Conservation (phyloP, 257 asterid species). For the Linderniella brevidens region DNA sequence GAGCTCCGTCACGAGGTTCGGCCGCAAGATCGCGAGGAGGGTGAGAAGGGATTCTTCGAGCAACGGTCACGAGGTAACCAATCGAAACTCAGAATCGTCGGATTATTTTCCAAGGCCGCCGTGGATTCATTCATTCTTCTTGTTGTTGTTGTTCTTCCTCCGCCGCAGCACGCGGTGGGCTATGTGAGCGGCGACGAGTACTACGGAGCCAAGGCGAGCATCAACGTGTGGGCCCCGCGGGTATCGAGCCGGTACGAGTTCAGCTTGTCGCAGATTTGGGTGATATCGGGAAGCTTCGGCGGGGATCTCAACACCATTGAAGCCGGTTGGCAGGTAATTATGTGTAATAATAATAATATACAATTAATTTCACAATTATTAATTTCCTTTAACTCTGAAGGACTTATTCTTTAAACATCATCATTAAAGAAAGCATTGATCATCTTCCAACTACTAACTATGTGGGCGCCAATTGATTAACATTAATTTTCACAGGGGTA, state of each 20-base stretch:
- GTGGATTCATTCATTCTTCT: too few relatives aligned
- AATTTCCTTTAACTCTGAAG: too few relatives aligned
- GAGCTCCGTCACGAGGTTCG: constrained; percentile 22
- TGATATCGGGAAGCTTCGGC: background rate
- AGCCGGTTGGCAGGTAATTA: constrained; percentile 59
- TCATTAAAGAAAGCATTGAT: background rate
- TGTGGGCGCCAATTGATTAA: too few relatives aligned
- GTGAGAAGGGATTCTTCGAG: too few relatives aligned
- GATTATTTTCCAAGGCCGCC: too few relatives aligned
- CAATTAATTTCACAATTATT: background rate
- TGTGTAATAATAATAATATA: background rate
- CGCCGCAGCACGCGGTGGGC: constrained; percentile 48
- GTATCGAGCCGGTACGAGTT: constrained; percentile 39
- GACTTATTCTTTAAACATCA: background rate
- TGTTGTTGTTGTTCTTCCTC: background rate
- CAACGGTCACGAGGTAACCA: too few relatives aligned
- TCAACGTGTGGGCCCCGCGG: constrained; percentile 49
- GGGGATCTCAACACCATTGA: constrained; percentile 36
- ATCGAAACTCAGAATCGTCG: too few relatives aligned
- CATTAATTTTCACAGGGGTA: background rate
- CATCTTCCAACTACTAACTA: too few relatives aligned
- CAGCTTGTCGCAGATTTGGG: constrained; percentile 58
- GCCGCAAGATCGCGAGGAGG: constrained; percentile 15
- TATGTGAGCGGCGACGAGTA: constrained; percentile 40
- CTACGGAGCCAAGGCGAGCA: constrained; percentile 52